Percentiles rank a stretch among this genome's conserved stretches.
Conservation (phyloP, 2,329 filamentous ascomycete genomes). For the Alternaria viburni region DNA sequence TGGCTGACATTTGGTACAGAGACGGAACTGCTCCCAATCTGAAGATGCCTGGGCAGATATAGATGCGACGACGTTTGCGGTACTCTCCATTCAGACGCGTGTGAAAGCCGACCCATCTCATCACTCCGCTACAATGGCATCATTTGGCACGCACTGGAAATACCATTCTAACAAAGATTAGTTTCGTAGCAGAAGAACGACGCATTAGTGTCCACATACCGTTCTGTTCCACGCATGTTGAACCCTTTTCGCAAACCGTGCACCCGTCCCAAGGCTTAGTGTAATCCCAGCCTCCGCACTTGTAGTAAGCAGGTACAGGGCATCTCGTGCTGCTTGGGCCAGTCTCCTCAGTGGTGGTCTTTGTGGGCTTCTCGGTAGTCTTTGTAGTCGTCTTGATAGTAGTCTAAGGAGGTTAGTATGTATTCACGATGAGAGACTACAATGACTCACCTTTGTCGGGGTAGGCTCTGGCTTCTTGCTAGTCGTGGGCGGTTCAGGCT, state of each 20-base stretch:
- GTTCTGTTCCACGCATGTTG: constrained; percentile 36
- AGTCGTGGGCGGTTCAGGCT: constrained; percentile 10
- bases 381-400: constrained; percentile 15
- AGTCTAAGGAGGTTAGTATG: background rate
- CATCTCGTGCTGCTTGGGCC: constrained; percentile 40
- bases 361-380: constrained; percentile 8
- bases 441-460: constrained; percentile 9
- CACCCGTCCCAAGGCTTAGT: constrained; percentile 37
- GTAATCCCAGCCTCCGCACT: constrained; percentile 36
- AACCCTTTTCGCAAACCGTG: constrained; percentile 33
- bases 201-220: constrained; percentile 20
- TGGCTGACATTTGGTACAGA: rapidly evolving
- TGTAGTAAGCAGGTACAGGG: constrained; percentile 40
- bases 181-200: background rate
- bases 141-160: constrained; percentile 35
- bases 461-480: constrained; percentile 10
- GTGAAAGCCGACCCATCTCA: background rate
- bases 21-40: background rate
- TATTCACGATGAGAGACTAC: background rate
- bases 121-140: background rate
- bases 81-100: rapidly evolving
- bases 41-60: background rate
- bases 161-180: constrained; percentile 31
- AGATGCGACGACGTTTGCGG: rapidly evolving
- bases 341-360: constrained; percentile 21